Base-by-base conservation (phyloP, 768 basidiomycete species). In the Lactarius psammicola region DNA sequence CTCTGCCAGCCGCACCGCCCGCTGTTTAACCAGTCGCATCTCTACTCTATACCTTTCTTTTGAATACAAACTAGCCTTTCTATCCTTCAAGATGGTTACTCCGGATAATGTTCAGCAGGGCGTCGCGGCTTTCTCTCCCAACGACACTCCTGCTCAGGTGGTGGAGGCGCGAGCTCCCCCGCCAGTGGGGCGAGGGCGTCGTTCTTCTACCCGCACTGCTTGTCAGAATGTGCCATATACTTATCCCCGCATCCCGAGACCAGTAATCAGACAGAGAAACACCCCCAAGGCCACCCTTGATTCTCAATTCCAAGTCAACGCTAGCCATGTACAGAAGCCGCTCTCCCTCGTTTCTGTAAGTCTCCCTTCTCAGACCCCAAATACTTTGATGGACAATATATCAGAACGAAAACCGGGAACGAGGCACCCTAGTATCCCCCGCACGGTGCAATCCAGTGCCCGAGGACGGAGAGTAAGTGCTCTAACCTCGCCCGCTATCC, bases 291-390 rank as follows among this genome's bases (percentile, higher is more conserved):
- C 15, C 28, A 28, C 60, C 28, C 49, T 30, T 18, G 56, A 62
- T 28, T 63, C 65, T 18, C 56, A 59, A 28, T 59, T 63, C 40
- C 65, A 62, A 56, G 56, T 53, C 65, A 66, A 66, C 38, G 65
- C 65, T 17, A 59, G 56, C 61, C 56, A 55, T 30, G 26, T 59
- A 11, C 65, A 63, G 40, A 62, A 36, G 11, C 56, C 65, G 15
- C n/a, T 63, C 5, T 63, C 65, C 58, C 40, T 62, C 4, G 51
- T 34, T 10, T 40, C 49, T 4, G 65, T 66, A 34, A 44, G 61
- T 17, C 20, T 51, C 55, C 31, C 26, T 34, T n/a, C 8, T 17
- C 5, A 17, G 5, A 20, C 15, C 9, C n/a, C 20, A 5, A 23
- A 11, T 26, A 7, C 8, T 4, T 51, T 10, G 36, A 7, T 38